Base-by-base conservation (phyloP, 208 protist species). In the Trypanosomatidae sp. region DNA sequence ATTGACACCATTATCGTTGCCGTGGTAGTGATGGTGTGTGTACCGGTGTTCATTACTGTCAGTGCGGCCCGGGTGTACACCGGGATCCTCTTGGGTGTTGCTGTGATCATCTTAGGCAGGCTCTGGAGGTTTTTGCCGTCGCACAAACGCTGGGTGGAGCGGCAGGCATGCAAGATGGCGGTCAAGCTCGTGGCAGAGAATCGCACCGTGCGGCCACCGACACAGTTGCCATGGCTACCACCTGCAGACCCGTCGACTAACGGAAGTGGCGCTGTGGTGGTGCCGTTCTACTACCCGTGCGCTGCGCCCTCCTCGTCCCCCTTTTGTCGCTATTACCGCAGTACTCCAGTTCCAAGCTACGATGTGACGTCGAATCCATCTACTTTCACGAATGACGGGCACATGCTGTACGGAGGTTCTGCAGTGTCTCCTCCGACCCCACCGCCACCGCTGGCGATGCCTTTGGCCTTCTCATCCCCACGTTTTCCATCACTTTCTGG, bases 71-170 rank as follows among this genome's bases (percentile, higher is more conserved):
- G 88, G 10, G 68, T 74, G 25, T 88, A 89, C 73, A 78, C 73
- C 25, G 76, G 65, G 22, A 76, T 89, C 56, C 62, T 76, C 8
- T 44, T 90, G 19, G 50, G 49, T 39, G 43, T 85, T 39, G 50
- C 56, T 25, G 36, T 83, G 10, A 52, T 92, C 33, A 81, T 74
- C 74, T 44, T 75, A 17, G 30, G 81, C 25, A 80, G 82, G 65
- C 73, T 89, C 19, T 92, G 88, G 86, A 81, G 88, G 22, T 64
- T 86, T 44, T 58, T 89, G 43, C 88, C 88, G 4, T 76, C 76
- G 12, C 83, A 93, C 46, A 64, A 69, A 19, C 69, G 58, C 2
- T 77, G 71, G 76, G 30, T 69, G 30, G 70, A 71, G 69, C 62
- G n/a, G 39, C 53, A 79, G 62, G 69, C 59, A 33, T 55, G 46